Base-by-base conservation (phyloP, 257 asterid genomes). In the Petunia secreta region DNA sequence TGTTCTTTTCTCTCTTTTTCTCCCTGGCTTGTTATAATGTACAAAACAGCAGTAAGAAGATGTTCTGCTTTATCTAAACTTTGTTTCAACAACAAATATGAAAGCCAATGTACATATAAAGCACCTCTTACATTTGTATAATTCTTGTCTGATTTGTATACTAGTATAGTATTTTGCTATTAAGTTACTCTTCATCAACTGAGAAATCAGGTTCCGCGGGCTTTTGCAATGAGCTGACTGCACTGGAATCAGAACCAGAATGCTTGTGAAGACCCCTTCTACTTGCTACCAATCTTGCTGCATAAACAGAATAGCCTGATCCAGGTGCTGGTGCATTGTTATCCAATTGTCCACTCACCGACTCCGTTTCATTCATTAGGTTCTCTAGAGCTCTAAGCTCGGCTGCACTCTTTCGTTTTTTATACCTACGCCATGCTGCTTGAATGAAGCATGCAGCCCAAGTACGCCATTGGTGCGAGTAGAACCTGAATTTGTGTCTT, bases 381-480 rank as follows among this genome's bases (percentile, higher is more conserved):
- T 83, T 85, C 87, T 91, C 97, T 43, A 62, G 55, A 1, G 90
- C 94, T 77, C 84, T 78, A 2, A 92, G 91, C 83, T 91, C 88
- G 1, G 92, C 89, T 16, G 79, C 87, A 38, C 80, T 77, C 87
- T 80, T 89, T 60, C 92, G 88, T 60, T 82, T 93, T 82, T 87
- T 91, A 65, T 86, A 87, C 82, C 99, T 83, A 63, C 98, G 87
- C 98, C 98, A 95, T 0, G 99, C 99, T 1, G 97, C 94, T 60
- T 95, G 99, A 7, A 95, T 65, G 39, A 95, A 95, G 77, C 98
- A 90, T 1, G 93, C 97, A 0, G 97, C 93, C 99, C 99, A 95
- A 16, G 92, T 88, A 38, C 99, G 83, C 99, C 99, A 95, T 36
- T 95, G 99, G 86, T 95, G 99, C 0, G 99, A 95, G 85, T 95